These are phyloP conservation scores for Tuber magnatum DNA, from an alignment of 495 filamentous ascomycete genomes.

Conservation along the genomic window DNA sequence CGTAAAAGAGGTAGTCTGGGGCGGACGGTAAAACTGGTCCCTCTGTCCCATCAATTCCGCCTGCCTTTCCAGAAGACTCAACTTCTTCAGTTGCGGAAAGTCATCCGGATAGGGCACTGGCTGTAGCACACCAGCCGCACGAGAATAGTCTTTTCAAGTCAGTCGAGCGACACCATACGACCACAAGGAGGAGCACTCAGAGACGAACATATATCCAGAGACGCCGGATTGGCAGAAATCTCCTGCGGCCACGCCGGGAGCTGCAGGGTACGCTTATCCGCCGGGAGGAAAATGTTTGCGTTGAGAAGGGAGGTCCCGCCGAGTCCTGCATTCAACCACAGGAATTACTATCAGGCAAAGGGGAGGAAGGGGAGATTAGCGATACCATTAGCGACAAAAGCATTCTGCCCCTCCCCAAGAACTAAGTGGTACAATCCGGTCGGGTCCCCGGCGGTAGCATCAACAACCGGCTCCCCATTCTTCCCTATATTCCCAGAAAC, in stretches of 20 bases:
- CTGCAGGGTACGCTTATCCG: slow-evolving; percentile 51
- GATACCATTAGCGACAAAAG: slow-evolving; percentile 58
- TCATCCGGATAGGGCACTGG: slow-evolving; percentile 54
- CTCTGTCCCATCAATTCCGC: slow-evolving; percentile 48
- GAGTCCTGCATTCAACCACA: slow-evolving; percentile 45
- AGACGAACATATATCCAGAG: slow-evolving; percentile 49
- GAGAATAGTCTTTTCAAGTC: slow-evolving; percentile 48
- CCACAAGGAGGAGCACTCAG: not conserved
- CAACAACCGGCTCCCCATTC: slow-evolving; percentile 34
- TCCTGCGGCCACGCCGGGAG: slow-evolving; percentile 56
- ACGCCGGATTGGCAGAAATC: slow-evolving; percentile 47
- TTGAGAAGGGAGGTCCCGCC: slow-evolving; percentile 61
- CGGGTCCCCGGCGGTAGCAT: slow-evolving; percentile 48
- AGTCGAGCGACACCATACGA: slow-evolving; percentile 17
- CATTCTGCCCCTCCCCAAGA: slow-evolving; percentile 59
- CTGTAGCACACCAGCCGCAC: slow-evolving; percentile 53
- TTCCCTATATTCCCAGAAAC: slow-evolving; percentile 50
- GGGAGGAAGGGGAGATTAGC: slow-evolving; percentile 5
- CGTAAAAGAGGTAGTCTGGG: slow-evolving; percentile 57
- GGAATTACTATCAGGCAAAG: not conserved
- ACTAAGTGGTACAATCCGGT: slow-evolving; percentile 60
- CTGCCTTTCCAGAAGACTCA: slow-evolving; percentile 53
- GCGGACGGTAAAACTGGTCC: slow-evolving; percentile 52
- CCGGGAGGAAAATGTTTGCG: slow-evolving; percentile 59
- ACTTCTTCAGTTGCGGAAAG: slow-evolving; percentile 51